These are phyloP conservation scores for Ceratobasidium sp. DNA, from an alignment of 1,284 basidiomycete genomes.

Conservation along the genomic window DNA sequence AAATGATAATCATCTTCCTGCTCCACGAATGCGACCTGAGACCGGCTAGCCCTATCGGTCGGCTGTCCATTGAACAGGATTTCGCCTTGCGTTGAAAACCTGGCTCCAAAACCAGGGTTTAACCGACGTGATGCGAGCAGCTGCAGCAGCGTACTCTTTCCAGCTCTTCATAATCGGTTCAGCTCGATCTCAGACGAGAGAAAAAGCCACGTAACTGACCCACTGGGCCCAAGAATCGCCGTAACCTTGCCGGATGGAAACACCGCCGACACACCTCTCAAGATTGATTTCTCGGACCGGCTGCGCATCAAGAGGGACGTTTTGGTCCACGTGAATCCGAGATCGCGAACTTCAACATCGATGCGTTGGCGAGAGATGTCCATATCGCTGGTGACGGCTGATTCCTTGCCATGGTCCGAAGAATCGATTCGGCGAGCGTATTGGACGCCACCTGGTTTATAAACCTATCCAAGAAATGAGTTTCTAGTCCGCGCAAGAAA, in stretches of 20 bases:
- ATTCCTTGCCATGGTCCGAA: slow-evolving; percentile 43
- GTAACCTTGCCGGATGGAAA: slow-evolving; percentile 58
- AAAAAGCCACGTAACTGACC: not conserved
- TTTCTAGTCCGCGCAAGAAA: not conserved
- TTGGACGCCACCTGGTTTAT: slow-evolving; percentile 54
- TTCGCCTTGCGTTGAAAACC: slow-evolving; percentile 51
- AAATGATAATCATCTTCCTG: slow-evolving; percentile 61
- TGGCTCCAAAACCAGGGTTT: slow-evolving; percentile 52
- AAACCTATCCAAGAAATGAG: slow-evolving; percentile 46
- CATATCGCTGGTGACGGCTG: slow-evolving; percentile 51
- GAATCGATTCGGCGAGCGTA: slow-evolving; percentile 53
- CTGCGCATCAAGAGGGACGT: slow-evolving; percentile 19
- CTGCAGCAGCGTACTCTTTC: slow-evolving; percentile 59
- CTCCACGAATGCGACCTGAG: slow-evolving; percentile 59
- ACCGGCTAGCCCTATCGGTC: slow-evolving; percentile 48
- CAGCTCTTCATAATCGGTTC: slow-evolving; percentile 51
- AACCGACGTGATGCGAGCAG: slow-evolving; percentile 55
- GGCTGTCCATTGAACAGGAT: slow-evolving; percentile 53
- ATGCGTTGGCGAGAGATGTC: slow-evolving; percentile 53
- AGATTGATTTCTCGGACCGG: slow-evolving; percentile 49
- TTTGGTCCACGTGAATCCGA: slow-evolving; percentile 53
- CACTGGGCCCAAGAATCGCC: slow-evolving; percentile 53
- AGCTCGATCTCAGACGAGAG: not conserved
- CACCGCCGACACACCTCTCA: slow-evolving; percentile 54
- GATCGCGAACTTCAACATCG: slow-evolving; percentile 52